These are phyloP conservation scores for Polyplosphaeria fusca DNA, from an alignment of 495 filamentous ascomycete genomes.

Conservation along the genomic window DNA sequence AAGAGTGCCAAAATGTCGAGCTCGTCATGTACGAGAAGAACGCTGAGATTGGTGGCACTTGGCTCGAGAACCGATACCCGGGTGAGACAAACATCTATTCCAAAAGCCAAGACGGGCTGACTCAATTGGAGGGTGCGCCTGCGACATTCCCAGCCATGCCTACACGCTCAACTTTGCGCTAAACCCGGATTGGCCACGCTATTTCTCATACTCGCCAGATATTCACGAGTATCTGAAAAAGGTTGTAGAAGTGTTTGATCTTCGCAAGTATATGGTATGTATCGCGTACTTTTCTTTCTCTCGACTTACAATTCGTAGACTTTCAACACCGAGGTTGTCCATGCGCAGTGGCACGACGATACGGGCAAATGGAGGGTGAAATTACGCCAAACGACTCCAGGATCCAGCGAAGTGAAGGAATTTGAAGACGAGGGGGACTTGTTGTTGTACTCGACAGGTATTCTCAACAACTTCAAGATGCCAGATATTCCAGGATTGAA, in stretches of 20 bases:
- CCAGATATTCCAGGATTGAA: constrained; percentile 41
- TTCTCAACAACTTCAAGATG: constrained; percentile 42
- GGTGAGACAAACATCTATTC: constrained; percentile 15
- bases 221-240: constrained; percentile 44
- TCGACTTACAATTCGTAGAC: background rate
- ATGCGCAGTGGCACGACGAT: constrained; percentile 38
- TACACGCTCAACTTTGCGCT: constrained; percentile 45
- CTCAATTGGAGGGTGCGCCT: constrained; percentile 15
- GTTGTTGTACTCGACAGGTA: constrained; percentile 38
- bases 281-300: background rate
- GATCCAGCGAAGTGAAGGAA: constrained; percentile 23
- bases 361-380: constrained; percentile 39
- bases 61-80: constrained; percentile 38
- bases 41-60: constrained; percentile 39
- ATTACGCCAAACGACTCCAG: constrained; percentile 29
- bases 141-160: constrained; percentile 37
- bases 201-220: constrained; percentile 38
- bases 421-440: constrained; percentile 40
- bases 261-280: constrained; percentile 38
- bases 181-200: constrained; percentile 44
- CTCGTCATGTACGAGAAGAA: constrained; percentile 44
- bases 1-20: constrained; percentile 38
- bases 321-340: constrained; percentile 39
- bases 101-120: no score
- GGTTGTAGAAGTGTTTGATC: constrained; percentile 40